A percentile compares a stretch with the other conserved stretches of the same genome.
Evolutionary conservation across 78 protist species (phyloP).

Genomic region (Dictyostelium purpureum): DNA sequence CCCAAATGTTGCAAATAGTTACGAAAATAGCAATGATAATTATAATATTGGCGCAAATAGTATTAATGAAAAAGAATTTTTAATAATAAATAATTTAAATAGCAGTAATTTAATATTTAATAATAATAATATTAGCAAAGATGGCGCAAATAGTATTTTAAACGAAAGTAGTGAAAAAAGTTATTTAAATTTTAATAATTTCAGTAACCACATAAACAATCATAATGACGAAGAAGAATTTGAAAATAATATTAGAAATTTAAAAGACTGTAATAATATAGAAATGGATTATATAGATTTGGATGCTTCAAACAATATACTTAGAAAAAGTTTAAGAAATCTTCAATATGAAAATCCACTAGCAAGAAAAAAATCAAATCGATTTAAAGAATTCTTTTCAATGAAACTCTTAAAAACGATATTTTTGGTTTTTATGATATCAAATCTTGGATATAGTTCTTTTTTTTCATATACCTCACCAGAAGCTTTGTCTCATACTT

Average conservation of each 20-base stretch:
- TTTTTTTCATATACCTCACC: constrained; percentile 69
- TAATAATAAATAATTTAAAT: too few species aligned
- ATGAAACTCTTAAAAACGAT: background rate
- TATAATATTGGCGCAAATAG: background rate
- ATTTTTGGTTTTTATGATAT: constrained; percentile 40
- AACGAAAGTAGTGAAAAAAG: background rate
- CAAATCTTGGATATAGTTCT: constrained; percentile 61
- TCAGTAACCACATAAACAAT: background rate
- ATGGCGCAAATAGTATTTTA: background rate
- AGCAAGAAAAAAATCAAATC: background rate
- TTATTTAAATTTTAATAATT: background rate
- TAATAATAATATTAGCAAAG: background rate
- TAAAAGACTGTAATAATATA: constrained; percentile 6
- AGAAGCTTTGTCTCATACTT: constrained; percentile 50
- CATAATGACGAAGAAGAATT: background rate
- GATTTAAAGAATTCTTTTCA: background rate
- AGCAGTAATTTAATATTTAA: background rate
- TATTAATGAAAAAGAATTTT: background rate
- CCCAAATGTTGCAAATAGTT: background rate
- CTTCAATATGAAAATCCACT: background rate
- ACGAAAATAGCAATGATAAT: background rate
- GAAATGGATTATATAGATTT: constrained; percentile 2
- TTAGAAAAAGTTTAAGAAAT: background rate
- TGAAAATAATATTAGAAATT: background rate
- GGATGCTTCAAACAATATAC: background rate